phyloP scores from a whole-genome alignment of 257 asterid species.

The Solanum pimpinellifolium region DNA sequence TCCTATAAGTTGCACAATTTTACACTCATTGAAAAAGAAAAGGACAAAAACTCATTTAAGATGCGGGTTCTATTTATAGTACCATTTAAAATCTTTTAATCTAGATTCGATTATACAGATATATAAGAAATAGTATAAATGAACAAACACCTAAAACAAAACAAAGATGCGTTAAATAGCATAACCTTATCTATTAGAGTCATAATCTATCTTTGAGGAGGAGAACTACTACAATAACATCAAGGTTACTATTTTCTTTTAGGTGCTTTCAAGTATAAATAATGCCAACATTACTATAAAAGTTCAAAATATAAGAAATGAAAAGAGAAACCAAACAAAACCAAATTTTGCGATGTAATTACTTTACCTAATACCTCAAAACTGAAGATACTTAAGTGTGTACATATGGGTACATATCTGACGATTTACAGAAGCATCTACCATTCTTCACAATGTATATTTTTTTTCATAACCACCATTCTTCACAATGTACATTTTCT shows the following conservation, averaged over 20 bases:
- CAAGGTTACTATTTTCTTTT: neutral
- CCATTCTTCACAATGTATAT: neutral
- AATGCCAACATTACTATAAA: neutral
- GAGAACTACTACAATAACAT: neutral
- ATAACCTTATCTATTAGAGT: neutral
- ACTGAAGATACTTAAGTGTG: neutral
- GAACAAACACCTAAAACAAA: neutral
- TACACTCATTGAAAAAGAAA: neutral
- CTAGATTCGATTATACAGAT: neutral
- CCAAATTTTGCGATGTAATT: neutral
- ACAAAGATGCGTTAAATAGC: neutral
- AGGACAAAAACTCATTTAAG: neutral
- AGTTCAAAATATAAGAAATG: neutral
- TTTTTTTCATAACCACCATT: neutral
- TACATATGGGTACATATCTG: neutral
- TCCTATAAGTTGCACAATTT: neutral
- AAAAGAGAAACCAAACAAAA: neutral
- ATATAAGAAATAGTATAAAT: neutral
- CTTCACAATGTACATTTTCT: too few species aligned
- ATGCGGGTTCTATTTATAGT: neutral
- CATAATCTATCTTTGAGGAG: neutral
- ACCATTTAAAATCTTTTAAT: neutral
- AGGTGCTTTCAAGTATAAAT: neutral
- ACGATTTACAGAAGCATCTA: neutral
- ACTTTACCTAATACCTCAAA: neutral